Evolutionary conservation across 1,284 basidiomycete genomes (phyloP), one percentile per base, ranked within the genome.

Genomic region (Anthracocystis setariae): DNA sequence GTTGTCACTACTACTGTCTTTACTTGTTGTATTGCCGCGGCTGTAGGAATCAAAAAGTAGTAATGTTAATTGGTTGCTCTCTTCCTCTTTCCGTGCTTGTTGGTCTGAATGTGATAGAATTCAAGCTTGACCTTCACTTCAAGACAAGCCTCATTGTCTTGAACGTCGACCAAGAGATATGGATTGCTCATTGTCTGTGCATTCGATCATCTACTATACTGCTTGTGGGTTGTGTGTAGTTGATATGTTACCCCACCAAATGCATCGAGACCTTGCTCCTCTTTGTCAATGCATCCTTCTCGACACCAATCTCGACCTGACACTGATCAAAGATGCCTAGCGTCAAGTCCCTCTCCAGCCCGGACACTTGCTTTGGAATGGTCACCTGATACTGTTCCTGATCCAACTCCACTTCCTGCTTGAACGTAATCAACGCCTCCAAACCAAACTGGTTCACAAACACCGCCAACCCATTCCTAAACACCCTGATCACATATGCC

Each of bases 381-480:
- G 88, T 88, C 61, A 98, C 89, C 3, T 88, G 88, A 83, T 96
- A 98, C 73, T 91, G 91, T 43, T 98, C 94, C 9, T 93, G 88
- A 77, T 98, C 94, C 76, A 94, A 97, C 53, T 90, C 88, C 57
- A 90, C 88, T 72, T 96, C 93, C 32, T 89, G 88, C 84, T 92
- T 91, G 87, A 98, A 97, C 70, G 90, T 93, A 74, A 98, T 90
- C 29, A 98, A 85, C 0, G 94, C 95, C 83, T 98, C 94, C 52
- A 98, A 87, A 7, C 95, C 95, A 56, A 78, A 97, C 93, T 91
- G 90, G 49, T 90, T 92, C 37, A 98, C 94, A 79, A 96, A 98
- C 15, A 99, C 95, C 9, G 93, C 92, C 9, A 98, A 83, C 0
- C 96, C 96, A 83, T 99, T 98, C 66, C 92, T 87, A 85, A 98